Evolutionary conservation across 164 flowering plant genomes (phyloP).

Genomic region (Umbilicus rupestris): DNA sequence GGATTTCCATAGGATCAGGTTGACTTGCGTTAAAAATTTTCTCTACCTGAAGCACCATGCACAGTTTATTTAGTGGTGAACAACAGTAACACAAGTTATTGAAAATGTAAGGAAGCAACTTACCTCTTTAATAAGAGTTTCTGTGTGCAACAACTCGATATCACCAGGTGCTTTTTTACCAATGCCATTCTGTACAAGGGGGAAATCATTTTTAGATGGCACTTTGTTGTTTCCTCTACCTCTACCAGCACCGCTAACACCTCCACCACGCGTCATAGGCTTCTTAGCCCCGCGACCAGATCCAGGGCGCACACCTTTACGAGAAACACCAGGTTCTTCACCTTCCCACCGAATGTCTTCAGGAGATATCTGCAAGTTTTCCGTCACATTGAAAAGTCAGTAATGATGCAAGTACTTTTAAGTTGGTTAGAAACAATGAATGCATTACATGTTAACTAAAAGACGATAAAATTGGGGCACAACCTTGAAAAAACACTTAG

Average conservation of each 20-base stretch:
- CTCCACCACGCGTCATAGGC: constrained; percentile 47
- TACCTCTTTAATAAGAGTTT: constrained; percentile 85
- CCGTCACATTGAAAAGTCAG: not conserved
- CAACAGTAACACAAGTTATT: not conserved
- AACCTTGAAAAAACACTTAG: too few relatives aligned
- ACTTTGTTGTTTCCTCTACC: constrained; percentile 57
- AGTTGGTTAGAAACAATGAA: too few relatives aligned
- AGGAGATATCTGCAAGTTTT: constrained; percentile 59
- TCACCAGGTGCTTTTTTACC: constrained; percentile 54
- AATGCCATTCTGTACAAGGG: constrained; percentile 60
- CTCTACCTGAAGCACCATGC: constrained; percentile 36
- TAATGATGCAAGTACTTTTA: too few relatives aligned
- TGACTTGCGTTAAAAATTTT: constrained; percentile 40
- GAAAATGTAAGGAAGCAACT: not conserved
- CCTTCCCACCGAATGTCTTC: constrained; percentile 87
- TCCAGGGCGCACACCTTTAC: constrained; percentile 50
- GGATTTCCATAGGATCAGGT: constrained; percentile 50
- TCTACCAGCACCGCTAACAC: constrained; percentile 43
- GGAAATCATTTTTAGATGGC: constrained; percentile 47
- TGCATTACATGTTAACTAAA: too few relatives aligned
- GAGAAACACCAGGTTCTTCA: constrained; percentile 58
- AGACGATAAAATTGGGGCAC: too few relatives aligned
- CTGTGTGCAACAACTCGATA: constrained; percentile 82
- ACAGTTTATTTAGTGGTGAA: not conserved
- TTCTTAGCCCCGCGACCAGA: constrained; percentile 64